Base-by-base conservation (phyloP, 768 basidiomycete species). In the Myochromella boudieri region DNA sequence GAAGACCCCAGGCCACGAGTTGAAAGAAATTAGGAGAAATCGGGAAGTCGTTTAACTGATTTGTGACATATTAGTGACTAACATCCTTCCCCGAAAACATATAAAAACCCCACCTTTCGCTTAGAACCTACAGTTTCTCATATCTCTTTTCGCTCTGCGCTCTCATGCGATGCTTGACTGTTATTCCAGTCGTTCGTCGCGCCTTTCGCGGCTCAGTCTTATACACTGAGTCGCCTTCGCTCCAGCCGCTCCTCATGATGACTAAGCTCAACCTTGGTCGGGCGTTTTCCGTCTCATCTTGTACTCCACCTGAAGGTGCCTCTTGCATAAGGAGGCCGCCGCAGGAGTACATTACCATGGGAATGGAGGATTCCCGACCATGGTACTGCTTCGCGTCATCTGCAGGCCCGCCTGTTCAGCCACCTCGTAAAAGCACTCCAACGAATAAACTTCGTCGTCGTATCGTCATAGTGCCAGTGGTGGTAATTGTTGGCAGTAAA, bases 301-400 rank as follows among this genome's bases (percentile, higher is more conserved):
- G 44, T 46, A 46, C 44, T 46, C 44, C 32, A 25, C 44, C 37
- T 37, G 37, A 2, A 38, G 37, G 37, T n/a, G 32, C 44, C 37
- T 46, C 25, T 38, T 31, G n/a, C 36, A 7, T n/a, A n/a, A n/a
- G n/a, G n/a, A 29, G 28, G 44, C 44, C 10, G 44, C 33, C 37
- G 15, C 44, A 21, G 32, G 44, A 46, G 44, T 46, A 46, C 44
- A 46, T 46, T 46, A 46, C 44, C 44, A 46, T 46, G 44, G 37
- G 44, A 46, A 46, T 46, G 44, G 44, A 46, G 17, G n/a, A 46
- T 28, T 28, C 44, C 44, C 44, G 44, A 46, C 44, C 44, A 46
- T 46, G 44, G 44, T 46, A 37, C 34, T 20, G 44, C 37, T 28
- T 25, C 7, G 18, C 17, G 24, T 46, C 4, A 17, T 38, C 36